phyloP scores from a whole-genome alignment of 257 asterid genomes.

The Jasminum sambac region DNA sequence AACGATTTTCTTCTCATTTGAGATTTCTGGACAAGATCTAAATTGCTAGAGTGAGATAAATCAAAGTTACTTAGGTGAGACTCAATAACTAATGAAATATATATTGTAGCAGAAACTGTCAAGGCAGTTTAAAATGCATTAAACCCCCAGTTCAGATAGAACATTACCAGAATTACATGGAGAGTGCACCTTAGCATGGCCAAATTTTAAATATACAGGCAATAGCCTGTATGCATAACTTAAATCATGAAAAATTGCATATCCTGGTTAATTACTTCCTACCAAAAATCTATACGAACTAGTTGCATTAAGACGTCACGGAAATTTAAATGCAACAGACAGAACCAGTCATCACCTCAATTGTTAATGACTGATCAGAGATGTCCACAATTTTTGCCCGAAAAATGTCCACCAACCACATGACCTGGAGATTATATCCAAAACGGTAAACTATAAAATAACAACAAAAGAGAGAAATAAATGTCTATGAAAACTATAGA shows the following conservation, averaged over 20 bases:
- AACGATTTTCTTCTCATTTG: no score
- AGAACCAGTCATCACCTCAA: constrained; percentile 63
- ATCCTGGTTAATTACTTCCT: neutral
- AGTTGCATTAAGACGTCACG: constrained; percentile 9
- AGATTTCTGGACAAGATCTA: no score
- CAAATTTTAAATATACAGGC: neutral
- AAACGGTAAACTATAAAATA: constrained; percentile 6
- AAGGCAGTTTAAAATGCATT: neutral
- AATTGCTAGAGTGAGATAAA: neutral
- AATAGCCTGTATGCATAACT: constrained; percentile 1
- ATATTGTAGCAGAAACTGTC: constrained; percentile 12
- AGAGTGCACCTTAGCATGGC: neutral
- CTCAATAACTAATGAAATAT: neutral
- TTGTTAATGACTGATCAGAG: constrained; percentile 82
- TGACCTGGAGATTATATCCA: constrained; percentile 55
- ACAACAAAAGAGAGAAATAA: constrained; percentile 5
- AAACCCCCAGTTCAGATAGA: neutral
- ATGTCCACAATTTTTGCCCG: constrained; percentile 96
- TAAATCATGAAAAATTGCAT: neutral
- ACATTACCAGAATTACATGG: constrained; percentile 1
- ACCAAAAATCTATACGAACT: constrained; percentile 4
- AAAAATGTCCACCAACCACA: constrained; percentile 94
- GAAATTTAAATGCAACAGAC: constrained; percentile 1
- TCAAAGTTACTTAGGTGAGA: neutral
- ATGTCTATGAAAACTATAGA: constrained; percentile 8